Evolutionary conservation across 192 early-diverging fungal species (phyloP), one percentile per base, ranked within the genome.

Genomic region (Coemansia sp.): DNA sequence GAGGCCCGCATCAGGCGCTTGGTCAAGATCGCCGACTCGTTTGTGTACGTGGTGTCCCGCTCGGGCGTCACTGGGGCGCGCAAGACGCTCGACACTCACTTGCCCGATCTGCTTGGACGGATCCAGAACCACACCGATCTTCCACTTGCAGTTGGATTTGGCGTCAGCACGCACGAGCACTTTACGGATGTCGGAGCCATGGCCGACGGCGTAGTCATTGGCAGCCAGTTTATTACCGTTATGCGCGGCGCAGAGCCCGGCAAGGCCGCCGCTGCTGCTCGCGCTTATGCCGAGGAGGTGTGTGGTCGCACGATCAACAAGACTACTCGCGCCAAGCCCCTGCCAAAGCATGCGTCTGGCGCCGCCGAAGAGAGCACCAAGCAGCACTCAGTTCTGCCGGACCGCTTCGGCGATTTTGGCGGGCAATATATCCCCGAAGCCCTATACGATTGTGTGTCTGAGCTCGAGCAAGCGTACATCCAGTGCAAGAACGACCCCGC

Each of bases 351-450:
- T 27, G 32, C 18, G 15, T 35, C 67, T n/a, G 37, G 22, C 67
- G 38, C 41, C 1, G 63, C 70, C 24, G 49, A 44, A 66, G 72
- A 71, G 53, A 64, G 53, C 8, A 35, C 52, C 16, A 30, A 67
- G 53, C 41, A 45, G 27, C 81, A 86, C 41, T 85, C 92, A 58
- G 68, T 85, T 59, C 72, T 96, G 6, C 84, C 88, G 5, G 77
- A 89, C 53, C 91, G 95, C 22, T 99, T 94, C 71, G 97, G 97
- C 67, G 87, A 93, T 39, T 99, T 93, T 78, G 97, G 97, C 70
- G 97, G 97, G 22, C 94, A 94, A 70, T 99, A 99, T 79, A 92
- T 97, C 6, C 94, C 97, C 10, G 97, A 99, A 75, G 91, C 97
- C n/a, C 86, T 99, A 29, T 93, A 98, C 18, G 94, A 95, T 73